Evolutionary conservation across 768 basidiomycete genomes (phyloP), one percentile per base, ranked within the genome.

Genomic region (Dacryopinax primogenitus): DNA sequence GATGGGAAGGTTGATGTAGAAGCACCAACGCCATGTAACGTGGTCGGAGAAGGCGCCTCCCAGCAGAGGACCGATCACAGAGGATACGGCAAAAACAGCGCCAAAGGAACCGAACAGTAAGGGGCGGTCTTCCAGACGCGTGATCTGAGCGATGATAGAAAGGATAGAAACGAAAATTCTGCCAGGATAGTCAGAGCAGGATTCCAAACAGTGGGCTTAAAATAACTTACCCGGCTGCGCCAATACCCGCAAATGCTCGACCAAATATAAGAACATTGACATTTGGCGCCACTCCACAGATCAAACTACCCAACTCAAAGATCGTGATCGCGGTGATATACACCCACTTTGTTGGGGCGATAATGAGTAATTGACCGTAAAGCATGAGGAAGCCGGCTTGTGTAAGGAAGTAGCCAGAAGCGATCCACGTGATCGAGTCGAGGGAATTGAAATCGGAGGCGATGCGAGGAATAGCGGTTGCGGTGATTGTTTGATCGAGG

Each of bases 221-320:
- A 18, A 62, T 26, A 1, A 21, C 64, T n/a, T 67, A 67, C 35
- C 79, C 79, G 0, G 78, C 76, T 0, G 77, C 79, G 1, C 80
- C 81, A 1, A 80, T 65, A 12, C 81, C 81, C 1, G 77, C 73
- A 36, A 82, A 68, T 0, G 80, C 80, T 18, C 81, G 72, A 12
- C 77, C 77, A 36, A 75, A 69, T 23, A 72, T 72, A 21, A 71
- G 37, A 13, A 65, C 36, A 47, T 70, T 63, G 23, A 71, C 73
- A 33, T 63, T 68, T 0, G 72, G 71, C 0, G 75, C 71, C 0
- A 76, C 73, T 33, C 77, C 81, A 68, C 79, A 81, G 37, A 80
- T 68, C 18, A 77, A 67, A 1, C 75, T 77, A 1, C 81, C 81
- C 23, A 81, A 66, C 67, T 81, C 80, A 68, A 81, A 80, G 63